Evolutionary conservation across 164 flowering plant genomes (phyloP), one percentile per base, ranked within the genome.

Genomic region (Sedum album): DNA sequence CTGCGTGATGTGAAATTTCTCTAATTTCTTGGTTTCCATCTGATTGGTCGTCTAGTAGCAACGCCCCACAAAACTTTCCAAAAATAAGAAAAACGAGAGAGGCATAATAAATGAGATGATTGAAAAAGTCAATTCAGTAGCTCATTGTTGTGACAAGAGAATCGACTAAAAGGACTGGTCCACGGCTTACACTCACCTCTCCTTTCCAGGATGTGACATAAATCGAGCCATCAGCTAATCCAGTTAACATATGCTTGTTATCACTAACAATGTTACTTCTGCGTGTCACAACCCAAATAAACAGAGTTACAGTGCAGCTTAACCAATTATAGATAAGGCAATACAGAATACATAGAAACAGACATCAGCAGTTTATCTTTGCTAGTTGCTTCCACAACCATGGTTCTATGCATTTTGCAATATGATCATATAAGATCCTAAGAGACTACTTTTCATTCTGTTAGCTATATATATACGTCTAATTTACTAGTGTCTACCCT

Each of bases 211-310:
- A 91, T 73, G 89, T 82, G 69, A 78, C 75, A 75, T 84, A 90
- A 41, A 94, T 70, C 48, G 89, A 87, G 70, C 99, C 97, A 83
- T 85, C 78, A 31, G 94, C 87, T 70, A 94, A 96, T 72, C 99
- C 99, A 71, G 90, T 70, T 4, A 91, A 77, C 77, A 94, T 74
- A 72, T 86, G 84, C 72, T 83, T 91, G 81, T 67, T 84, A 76
- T 94, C 97, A 71, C 96, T 78, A 26, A 92, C 86, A 70, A 88
- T 82, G 77, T 94, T 94, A 85, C 99, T 91, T 87, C 99, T 94
- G 86, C 57, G 65, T 72, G 57, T 66, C 60, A 70, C 57, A 60
- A 39, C 28, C 48, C 67, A 15, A 51, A 46, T 25, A 60, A 35
- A 39, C 31, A 14, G 15, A 44, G 17, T 41, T 38, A 38, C 66